Evolutionary conservation across 768 basidiomycete species (phyloP), one percentile per base, ranked within the genome.

Genomic region (Tylopilus felleus): DNA sequence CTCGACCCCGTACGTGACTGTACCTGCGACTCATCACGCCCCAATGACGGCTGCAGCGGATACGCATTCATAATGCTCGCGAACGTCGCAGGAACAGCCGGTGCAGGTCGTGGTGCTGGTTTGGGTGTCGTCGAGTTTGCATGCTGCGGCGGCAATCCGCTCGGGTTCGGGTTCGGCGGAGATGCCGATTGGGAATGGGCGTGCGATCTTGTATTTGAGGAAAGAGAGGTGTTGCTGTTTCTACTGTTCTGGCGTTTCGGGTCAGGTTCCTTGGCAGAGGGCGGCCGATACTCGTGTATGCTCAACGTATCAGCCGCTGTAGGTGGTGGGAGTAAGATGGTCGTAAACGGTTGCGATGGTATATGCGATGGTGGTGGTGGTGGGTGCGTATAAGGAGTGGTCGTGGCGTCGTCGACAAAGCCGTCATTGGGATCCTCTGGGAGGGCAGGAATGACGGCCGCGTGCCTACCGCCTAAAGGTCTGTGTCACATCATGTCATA

Each of bases 391-490:
- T 55, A 71, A 33, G 59, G 56, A 25, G 50, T 22, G 12, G 51
- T 35, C 40, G 52, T 51, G 21, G 55, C 52, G n/a, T 69, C 68
- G 21, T 70, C 64, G 47, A 57, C 45, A 22, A 58, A 58, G 8
- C 63, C 61, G 25, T 65, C 67, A 13, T 52, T 57, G 35, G 61
- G 57, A 51, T 88, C 88, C 64, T 90, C 89, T 8, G 88, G 86
- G 7, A 90, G 74, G 0, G 88, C 88, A 43, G 88, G 88, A 47
- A 86, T 86, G 50, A 91, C 89, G 56, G 88, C 83, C 35, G 89
- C 90, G 60, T 91, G 90, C 36, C 90, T 77, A 61, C 90, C 89
- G 51, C 90, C 89, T 52, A 90, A 77, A 42, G 82, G 85, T 60
- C 88, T 90, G 65, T 63, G 62, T 66, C 47, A 65, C 43, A 70